Evolutionary conservation across 2,329 filamentous ascomycete genomes (phyloP), one percentile per base, ranked within the genome.

Genomic region (Parastagonospora nodorum): DNA sequence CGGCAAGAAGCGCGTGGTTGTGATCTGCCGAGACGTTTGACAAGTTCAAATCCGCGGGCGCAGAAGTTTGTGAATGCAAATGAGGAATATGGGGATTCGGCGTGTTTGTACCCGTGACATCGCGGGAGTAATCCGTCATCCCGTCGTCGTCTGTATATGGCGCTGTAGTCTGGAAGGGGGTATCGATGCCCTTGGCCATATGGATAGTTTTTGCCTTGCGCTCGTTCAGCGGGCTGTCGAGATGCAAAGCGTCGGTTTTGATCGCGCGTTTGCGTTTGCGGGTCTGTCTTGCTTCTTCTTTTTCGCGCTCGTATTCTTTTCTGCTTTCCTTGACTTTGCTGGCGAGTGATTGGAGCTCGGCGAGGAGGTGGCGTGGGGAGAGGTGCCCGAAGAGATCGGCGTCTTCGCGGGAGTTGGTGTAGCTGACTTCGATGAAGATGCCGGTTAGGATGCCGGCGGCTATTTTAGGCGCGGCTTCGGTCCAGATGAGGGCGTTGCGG

Each of bases 351-450:
- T 80, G 79, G 51, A 99, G 79, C 73, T 99, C 94, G 39, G 88
- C 84, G 19, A 93, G 84, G 10, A 99, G 75, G 69, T 91, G 94
- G 0, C 86, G 81, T 0, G 94, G 94, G 32, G 90, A 90, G 11
- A 99, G 78, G 64, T 99, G 94, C 0, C 94, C 94, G 59, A 92
- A 99, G 0, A 99, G 80, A 0, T 87, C 84, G 42, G 88, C 86
- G 53, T 94, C 87, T 16, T 84, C 81, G 64, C 92, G 88, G 7
- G 84, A 84, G 71, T 97, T 88, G 54, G 91, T 89, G 72, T 93
- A 99, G 55, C 90, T 96, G 73, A 93, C 97, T 77, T 99, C 94
- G 62, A 99, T 95, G 68, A 97, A 93, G 10, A 99, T 88, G 9
- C 88, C 93, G 0, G 81, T 83, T 0, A 99, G 80, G 4, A 82